Evolutionary conservation across 495 filamentous ascomycete genomes (phyloP).

Genomic region (Talaromyces borbonicus): DNA sequence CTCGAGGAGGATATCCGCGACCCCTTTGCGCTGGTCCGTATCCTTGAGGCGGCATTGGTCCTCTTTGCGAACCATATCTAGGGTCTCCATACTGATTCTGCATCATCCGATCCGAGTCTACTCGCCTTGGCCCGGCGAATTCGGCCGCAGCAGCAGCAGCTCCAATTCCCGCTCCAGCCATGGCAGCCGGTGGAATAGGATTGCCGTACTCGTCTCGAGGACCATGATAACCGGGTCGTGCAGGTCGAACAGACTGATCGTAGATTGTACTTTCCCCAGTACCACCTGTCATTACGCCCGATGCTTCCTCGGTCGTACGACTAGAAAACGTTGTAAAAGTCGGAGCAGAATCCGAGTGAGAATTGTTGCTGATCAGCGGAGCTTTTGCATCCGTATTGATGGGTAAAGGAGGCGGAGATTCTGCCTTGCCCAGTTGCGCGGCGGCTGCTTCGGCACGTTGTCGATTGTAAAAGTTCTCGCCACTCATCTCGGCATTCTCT

Average conservation of each 20-base stretch:
- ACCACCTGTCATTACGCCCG: constrained; percentile 56
- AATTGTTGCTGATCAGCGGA: constrained; percentile 27
- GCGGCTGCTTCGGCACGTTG: constrained; percentile 44
- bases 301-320: constrained; percentile 59
- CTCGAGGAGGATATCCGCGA: constrained; percentile 42
- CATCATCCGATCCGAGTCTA: constrained; percentile 42
- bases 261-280: neutral
- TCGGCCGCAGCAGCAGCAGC: constrained; percentile 30
- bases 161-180: constrained; percentile 26
- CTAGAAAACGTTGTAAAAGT: constrained; percentile 71
- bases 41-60: constrained; percentile 36
- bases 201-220: constrained; percentile 64
- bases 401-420: constrained; percentile 32
- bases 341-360: constrained; percentile 39
- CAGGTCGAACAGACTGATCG: neutral
- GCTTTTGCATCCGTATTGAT: constrained; percentile 41
- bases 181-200: constrained; percentile 39
- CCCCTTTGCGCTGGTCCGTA: constrained; percentile 40
- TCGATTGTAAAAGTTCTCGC: constrained; percentile 78
- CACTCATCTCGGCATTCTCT: constrained; percentile 92
- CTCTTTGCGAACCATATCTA: constrained; percentile 45
- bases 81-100: constrained; percentile 52
- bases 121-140: too few species aligned
- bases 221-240: constrained; percentile 20
- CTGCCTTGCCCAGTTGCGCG: constrained; percentile 27